phyloP scores from a whole-genome alignment of 148 eudicot species.

The Camellia japonica region DNA sequence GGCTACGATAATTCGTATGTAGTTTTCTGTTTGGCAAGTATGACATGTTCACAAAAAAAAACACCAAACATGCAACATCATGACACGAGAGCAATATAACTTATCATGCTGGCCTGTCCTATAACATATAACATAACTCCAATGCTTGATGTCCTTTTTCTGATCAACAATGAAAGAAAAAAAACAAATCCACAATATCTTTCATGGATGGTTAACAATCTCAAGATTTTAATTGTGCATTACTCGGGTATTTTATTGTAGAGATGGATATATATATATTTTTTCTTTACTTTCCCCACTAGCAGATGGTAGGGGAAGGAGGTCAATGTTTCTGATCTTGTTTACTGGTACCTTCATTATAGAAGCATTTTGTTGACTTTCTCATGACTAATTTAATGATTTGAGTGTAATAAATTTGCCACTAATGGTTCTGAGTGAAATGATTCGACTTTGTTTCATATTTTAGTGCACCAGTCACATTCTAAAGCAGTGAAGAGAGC shows the following conservation, averaged over 20 bases:
- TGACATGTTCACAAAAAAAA: no score
- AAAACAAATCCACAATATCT: no score
- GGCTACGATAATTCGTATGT: no score
- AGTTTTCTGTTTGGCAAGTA: no score
- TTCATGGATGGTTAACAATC: neutral
- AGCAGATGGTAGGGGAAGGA: neutral
- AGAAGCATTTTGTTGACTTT: neutral
- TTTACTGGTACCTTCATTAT: neutral
- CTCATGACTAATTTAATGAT: neutral
- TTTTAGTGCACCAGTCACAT: conserved; percentile 57
- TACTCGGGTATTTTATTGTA: neutral
- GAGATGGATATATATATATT: neutral
- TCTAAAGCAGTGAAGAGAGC: conserved; percentile 61
- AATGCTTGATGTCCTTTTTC: no score
- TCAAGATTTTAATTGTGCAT: neutral
- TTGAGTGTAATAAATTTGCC: neutral
- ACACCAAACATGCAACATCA: no score
- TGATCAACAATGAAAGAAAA: no score
- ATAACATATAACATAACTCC: no score
- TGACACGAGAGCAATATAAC: no score
- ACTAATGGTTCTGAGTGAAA: neutral
- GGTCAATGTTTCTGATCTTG: neutral
- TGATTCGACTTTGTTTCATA: conserved; percentile 7
- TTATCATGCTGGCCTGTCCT: no score
- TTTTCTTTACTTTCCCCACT: neutral